These are phyloP conservation scores for Akanthomyces dipterigenus DNA, from an alignment of 2,329 filamentous ascomycete species.

Conservation along the genomic window DNA sequence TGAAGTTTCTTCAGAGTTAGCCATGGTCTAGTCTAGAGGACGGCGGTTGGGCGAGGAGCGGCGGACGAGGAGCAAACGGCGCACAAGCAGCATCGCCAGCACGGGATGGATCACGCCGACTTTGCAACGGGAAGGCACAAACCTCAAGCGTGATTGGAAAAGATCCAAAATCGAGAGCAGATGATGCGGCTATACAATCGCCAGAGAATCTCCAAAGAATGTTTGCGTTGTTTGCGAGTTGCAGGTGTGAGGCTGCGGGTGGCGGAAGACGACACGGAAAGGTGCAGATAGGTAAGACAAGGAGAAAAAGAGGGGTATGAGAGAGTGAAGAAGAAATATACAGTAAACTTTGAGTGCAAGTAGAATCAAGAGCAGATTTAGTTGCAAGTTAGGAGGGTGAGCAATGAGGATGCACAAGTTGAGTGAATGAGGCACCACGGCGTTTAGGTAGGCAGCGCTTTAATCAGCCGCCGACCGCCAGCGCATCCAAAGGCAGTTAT, in stretches of 20 bases:
- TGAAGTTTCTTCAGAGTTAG: neutral
- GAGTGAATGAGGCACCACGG: neutral
- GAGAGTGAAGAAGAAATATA: neutral
- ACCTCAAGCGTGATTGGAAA: neutral
- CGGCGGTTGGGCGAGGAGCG: neutral
- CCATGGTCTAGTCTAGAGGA: neutral
- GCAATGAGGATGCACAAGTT: conserved; percentile 6
- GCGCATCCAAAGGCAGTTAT: neutral
- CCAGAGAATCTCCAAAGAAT: neutral
- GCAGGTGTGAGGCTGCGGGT: neutral
- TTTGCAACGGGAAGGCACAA: neutral
- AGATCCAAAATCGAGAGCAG: neutral
- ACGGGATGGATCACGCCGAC: neutral
- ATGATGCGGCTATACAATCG: neutral
- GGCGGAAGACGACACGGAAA: neutral
- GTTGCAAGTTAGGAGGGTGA: neutral
- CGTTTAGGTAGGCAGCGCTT: neutral
- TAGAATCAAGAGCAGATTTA: neutral
- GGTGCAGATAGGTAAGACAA: conserved; percentile 4
- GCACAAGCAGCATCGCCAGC: neutral
- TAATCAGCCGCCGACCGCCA: neutral
- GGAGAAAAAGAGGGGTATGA: neutral
- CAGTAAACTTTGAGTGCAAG: neutral
- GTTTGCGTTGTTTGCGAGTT: conserved; percentile 8
- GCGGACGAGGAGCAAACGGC: conserved; percentile 1